Evolutionary conservation across 495 filamentous ascomycete species (phyloP), one percentile per base, ranked within the genome.

Genomic region (Penicillium antarcticum): DNA sequence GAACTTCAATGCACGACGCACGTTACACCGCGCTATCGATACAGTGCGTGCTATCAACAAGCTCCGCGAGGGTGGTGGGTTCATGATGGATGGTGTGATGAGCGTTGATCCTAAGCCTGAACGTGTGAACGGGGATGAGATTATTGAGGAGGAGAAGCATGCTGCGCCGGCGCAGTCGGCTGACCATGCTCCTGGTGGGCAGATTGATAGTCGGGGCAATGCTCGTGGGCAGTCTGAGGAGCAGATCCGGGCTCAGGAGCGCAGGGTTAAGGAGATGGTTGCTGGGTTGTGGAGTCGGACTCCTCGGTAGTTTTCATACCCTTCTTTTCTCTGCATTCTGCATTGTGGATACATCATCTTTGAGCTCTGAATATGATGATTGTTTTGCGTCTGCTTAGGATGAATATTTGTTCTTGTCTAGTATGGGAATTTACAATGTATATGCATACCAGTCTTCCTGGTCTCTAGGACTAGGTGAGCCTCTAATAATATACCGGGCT

Each of bases 1-100:
- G 84, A 98, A 98, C 73, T 98, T 98, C 78, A 98, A 98, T 58
- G 94, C 94, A 7, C 79, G 92, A 24, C 79, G 91, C 50, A 97
- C 92, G 8, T 77, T 98, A 45, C 94, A 97, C 70, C 91, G 92
- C 11, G 94, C 94, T 23, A 97, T 98, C 67, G 94, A 98, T 68
- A 97, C 95, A 0, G 91, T 98, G 39, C 81, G 95, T n/a, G 94
- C 94, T 0, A 97, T 98, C 65, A 97, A 97, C 66, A 96, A 98
- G 73, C 70, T 98, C 37, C 78, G 92, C 43, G 94, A 96, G 56
- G 91, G 87, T 12, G 87, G 89, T 40, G 80, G 81, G 1, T 76
- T 82, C 13, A 82, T 90, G 65, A 95, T 95, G 91, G 91, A 96
- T 61, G 86, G 86, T 7, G 79, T 81, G 12, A 72, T 82, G 70